Evolutionary conservation across 129 eudicot genomes (phyloP).

Genomic region (Gnaphalium uliginosum): DNA sequence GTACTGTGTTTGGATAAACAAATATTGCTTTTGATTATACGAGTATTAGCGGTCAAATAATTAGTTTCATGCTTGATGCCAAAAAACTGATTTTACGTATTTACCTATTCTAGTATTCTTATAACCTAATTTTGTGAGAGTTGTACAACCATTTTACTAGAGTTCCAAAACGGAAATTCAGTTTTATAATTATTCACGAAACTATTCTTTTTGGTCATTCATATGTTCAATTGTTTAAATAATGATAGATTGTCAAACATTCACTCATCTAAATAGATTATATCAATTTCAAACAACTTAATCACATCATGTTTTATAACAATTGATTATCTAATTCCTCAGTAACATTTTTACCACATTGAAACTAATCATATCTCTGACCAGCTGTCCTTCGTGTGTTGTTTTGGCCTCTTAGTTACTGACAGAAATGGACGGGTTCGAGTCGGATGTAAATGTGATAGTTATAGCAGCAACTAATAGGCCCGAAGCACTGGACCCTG

Average conservation of each 20-base stretch:
- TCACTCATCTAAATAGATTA: background rate
- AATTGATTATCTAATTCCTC: background rate
- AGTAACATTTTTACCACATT: background rate
- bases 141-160: background rate
- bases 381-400: background rate
- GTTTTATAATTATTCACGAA: too few relatives aligned
- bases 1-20: background rate
- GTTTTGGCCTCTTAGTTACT: conserved; percentile 51
- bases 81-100: background rate
- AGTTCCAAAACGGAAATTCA: background rate
- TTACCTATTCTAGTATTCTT: background rate
- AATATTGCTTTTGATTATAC: background rate
- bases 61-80: background rate
- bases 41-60: background rate
- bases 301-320: background rate
- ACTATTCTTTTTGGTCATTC: background rate
- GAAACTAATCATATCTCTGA: conserved; percentile 16
- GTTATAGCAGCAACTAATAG: conserved; percentile 97
- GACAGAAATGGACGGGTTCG: conserved; percentile 99
- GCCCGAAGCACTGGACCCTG: conserved; percentile 95
- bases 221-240: too few relatives aligned
- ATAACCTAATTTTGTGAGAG: background rate
- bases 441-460: conserved; percentile 72
- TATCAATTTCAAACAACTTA: background rate
- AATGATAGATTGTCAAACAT: background rate